Base-by-base conservation (phyloP, 768 basidiomycete species). In the Stropharia rugosoannulata region DNA sequence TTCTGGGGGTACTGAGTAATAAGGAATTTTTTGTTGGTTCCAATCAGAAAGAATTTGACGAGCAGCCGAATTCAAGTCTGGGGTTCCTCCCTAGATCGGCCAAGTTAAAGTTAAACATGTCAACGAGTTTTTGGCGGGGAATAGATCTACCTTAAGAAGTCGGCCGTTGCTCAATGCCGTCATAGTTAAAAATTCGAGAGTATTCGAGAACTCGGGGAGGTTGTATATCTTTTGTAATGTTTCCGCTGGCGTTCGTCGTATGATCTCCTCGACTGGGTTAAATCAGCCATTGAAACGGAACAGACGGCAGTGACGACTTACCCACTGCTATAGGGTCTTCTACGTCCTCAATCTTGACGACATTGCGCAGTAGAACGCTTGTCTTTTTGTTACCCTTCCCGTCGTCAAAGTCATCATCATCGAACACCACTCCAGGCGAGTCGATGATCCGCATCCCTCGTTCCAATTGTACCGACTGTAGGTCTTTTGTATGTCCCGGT, bases 351-450 rank as follows among this genome's bases (percentile, higher is more conserved):
- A 94, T 89, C 68, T 87, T 94, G 58, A 96, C 79, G 32, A 95
- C 93, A 63, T 97, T 97, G 18, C 93, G 77, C 8, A 97, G 77
- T 29, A 97, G 76, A 12, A 95, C 77, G 62, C 85, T 87, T 4
- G 78, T 77, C 53, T 83, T 85, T 70, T 70, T 81, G 60, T 60
- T 67, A 4, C 75, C 72, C 52, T 80, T 81, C 36, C 67, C 70
- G 48, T 77, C 71, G 37, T 69, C 67, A 54, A 65, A 67, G 46
- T 85, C 80, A 54, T 90, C 85, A 54, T 93, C 91, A 57, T 95
- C 93, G 62, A 97, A 93, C 1, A 99, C 90, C n/a, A 98, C 94
- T 58, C 96, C 97, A 0, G 97, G 96, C 37, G 95, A 98, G 71
- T 98, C 97, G 5, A 98, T 80, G 36, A 98, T 87, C 54, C 88